These are phyloP conservation scores for Penicillium sp. DNA, from an alignment of 2,329 filamentous ascomycete species.

Conservation along the genomic window DNA sequence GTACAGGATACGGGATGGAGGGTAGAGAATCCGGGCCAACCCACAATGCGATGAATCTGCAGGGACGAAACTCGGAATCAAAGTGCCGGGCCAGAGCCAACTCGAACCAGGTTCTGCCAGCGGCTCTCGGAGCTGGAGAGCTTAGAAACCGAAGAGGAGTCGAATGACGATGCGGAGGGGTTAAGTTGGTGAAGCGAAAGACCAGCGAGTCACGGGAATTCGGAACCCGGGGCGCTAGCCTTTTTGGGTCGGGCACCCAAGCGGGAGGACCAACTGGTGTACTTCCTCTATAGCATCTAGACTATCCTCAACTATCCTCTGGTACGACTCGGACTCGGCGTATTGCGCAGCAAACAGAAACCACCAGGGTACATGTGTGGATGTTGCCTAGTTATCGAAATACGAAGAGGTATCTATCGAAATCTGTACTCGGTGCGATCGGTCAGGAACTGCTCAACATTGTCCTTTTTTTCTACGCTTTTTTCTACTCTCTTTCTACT, in stretches of 20 bases:
- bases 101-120: not conserved
- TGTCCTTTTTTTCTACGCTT: no score
- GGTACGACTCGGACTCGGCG: not conserved
- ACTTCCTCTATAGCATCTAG: no score
- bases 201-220: slow-evolving; percentile 31
- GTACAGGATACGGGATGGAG: slow-evolving; percentile 12
- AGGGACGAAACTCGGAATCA: slow-evolving; percentile 2
- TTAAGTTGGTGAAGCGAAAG: slow-evolving; percentile 30
- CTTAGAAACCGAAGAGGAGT: slow-evolving; percentile 7
- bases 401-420: no score
- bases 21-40: slow-evolving; percentile 14
- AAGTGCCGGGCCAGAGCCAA: not conserved
- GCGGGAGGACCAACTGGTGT: not conserved
- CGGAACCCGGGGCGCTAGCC: slow-evolving; percentile 23
- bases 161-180: slow-evolving; percentile 25
- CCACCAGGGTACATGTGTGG: not conserved
- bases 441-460: no score
- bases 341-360: slow-evolving; percentile 7
- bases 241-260: slow-evolving; percentile 26
- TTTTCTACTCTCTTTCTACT: no score
- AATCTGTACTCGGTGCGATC: no score
- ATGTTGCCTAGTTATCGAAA: no score
- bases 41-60: slow-evolving; percentile 25
- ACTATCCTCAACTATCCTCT: not conserved
- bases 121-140: slow-evolving; percentile 12